Conservation (phyloP, 345 rosid species). For the Rhizophora apiculata region DNA sequence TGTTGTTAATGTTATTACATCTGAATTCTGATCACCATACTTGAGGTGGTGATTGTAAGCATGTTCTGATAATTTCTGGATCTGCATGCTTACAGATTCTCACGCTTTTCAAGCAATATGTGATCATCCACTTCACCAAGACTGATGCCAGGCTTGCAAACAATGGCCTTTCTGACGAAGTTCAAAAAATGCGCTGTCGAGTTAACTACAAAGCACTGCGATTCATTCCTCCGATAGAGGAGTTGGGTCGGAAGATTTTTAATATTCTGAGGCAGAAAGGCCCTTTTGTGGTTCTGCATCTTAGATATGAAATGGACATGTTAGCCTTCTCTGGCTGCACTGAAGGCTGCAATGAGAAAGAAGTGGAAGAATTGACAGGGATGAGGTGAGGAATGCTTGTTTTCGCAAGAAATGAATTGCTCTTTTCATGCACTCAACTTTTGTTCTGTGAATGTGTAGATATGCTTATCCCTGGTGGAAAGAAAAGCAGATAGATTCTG, state of each 20-base stretch:
- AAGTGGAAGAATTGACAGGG: constrained; percentile 38
- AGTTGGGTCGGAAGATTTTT: constrained; percentile 40
- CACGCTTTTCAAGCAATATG: constrained; percentile 30
- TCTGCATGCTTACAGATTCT: constrained; percentile 38
- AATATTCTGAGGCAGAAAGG: constrained; percentile 40
- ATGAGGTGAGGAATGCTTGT: constrained; percentile 35
- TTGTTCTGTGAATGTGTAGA: constrained; percentile 16
- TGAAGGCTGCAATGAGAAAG: constrained; percentile 41
- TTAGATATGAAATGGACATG: constrained; percentile 64
- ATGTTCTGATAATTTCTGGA: background rate
- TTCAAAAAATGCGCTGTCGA: constrained; percentile 48
- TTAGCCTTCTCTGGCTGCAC: constrained; percentile 54
- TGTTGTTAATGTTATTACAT: background rate
- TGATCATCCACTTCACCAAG: constrained; percentile 39
- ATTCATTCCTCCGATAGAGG: constrained; percentile 41
- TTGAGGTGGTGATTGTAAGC: no score
- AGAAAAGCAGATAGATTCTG: constrained; percentile 44
- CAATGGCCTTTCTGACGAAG: constrained; percentile 37
- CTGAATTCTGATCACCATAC: no score
- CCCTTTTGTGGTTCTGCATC: constrained; percentile 53
- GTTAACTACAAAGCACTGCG: constrained; percentile 40
- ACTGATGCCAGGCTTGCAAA: constrained; percentile 52
- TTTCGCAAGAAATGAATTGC: background rate
- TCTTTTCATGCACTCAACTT: no score
- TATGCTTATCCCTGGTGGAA: constrained; percentile 63